Base-by-base conservation (phyloP, 1,284 basidiomycete species). In the Dichomitus squalens region DNA sequence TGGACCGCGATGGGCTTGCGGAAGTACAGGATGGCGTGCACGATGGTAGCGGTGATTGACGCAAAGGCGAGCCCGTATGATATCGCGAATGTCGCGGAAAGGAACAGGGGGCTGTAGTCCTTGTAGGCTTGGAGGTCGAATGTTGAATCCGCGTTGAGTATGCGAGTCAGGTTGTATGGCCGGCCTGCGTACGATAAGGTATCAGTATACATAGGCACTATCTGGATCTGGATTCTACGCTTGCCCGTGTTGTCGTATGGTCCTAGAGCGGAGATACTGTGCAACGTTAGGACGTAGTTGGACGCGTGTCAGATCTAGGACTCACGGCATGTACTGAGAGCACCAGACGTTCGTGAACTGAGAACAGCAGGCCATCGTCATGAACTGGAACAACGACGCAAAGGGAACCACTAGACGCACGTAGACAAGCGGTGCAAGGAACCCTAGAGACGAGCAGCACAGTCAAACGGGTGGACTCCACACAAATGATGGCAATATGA, bases 21-120 rank as follows among this genome's bases (percentile, higher is more conserved):
- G 73, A 94, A 91, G 69, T 91, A 87, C n/a, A 96, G 78, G 4
- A 81, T 73, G 1, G 91, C 87, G 75, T 94, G 90, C 16, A 86
- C 82, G 61, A 93, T 72, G 1, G 88, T 82, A 2, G 86, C 79
- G 0, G 89, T 88, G 46, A 90, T 79, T 21, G 83, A 77, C 4
- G 88, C 88, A 64, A 93, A 91, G n/a, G 72, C 75, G 39, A 79
- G 59, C 55, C 76, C 78, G 44, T 81, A 71, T 9, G 80, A 77
- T 52, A 85, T 72, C 14, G 76, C 75, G 68, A 87, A 88, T 0
- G 81, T 77, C 2, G 80, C 78, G 4, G 93, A 87, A 21, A 97
- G 78, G 75, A 89, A 96, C 2, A 96, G 73, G 0, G 93, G 94
- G 55, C 92, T 95, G 69, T 98, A 98, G 1, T 70, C 75, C 55